Base-by-base conservation (phyloP, 768 basidiomycete genomes). In the Boletus coccyginus region DNA sequence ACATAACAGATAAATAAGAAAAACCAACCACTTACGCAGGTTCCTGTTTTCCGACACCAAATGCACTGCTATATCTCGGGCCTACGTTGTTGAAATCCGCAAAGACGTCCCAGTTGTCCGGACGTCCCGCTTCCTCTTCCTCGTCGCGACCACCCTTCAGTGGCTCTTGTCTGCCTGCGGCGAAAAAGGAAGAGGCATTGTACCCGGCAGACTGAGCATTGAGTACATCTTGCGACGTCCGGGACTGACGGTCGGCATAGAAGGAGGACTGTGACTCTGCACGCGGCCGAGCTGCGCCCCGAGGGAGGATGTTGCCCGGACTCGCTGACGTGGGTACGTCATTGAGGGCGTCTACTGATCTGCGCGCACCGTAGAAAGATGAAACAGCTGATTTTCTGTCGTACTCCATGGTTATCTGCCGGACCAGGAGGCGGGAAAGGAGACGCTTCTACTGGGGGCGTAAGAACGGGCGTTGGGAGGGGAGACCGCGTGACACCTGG, bases 41-140 rank as follows among this genome's bases (percentile, higher is more conserved):
- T 17, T 76, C 72, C 21, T 69, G 70, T 48, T 73, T 67, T 9
- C 70, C 70, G 8, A 73, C 42, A 19, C 77, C 81, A 67, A 87
- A 86, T 7, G 86, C 78, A 21, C 77, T 73, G 64, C 87, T 89
- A 63, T 93, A 93, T 53, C 81, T 77, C 21, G 90, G 92, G 2
- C 92, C 92, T 7, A 83, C 70, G 62, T 94, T 94, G 74, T 94
- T 94, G 72, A 94, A 94, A 73, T 94, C 92, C 21, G 92, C 89
- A 67, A 85, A 93, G 44, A 94, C 84, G 69, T 94, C 89, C 85
- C 88, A 92, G 35, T 77, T 76, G 16, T 73, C 76, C 42, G 74
- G 75, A 27, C 65, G 64, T n/a, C 64, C 69, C 9, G 61, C 70
- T 43, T 75, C 76, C 57, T 81, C 81, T 62, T 86, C 84, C 66